Evolutionary conservation across 1,139 yeast species (phyloP), one percentile per base, ranked within the genome.

Genomic region (Taiozyma sp.): DNA sequence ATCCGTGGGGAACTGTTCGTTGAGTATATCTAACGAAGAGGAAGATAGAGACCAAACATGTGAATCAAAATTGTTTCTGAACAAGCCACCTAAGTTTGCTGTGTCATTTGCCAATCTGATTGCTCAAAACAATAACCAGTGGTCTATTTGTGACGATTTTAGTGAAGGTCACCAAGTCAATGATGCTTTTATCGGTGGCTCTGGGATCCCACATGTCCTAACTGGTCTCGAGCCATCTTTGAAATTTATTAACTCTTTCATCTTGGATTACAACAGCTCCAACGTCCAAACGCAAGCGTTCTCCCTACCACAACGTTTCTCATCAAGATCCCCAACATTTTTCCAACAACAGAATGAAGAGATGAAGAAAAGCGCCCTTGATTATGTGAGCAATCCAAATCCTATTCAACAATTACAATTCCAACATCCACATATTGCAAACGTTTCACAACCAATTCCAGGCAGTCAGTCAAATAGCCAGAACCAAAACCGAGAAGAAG

Each of bases 71-170:
- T 65, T 83, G 24, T 70, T 73, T 47, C 68, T 83, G 42, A 70
- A 78, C 22, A 80, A 80, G 54, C 79, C 86, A 40, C 95, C 95
- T 14, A 84, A 83, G 61, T 87, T 87, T 67, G 87, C 91, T 1
- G 93, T 87, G 1, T 84, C 82, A 62, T 86, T 86, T 64, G 73
- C 68, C 58, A 74, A 64, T 39, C 46, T 58, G n/a, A 58, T 61
- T 39, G 61, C 57, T 7, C 60, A 60, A 27, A 69, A 78, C 41
- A 60, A 61, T 42, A 85, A 86, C 64, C 90, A 84, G 62, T 87
- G 95, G 95, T 82, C 87, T 2, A 82, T 85, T 29, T 86, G 93
- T 67, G 93, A 86, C 54, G 95, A 87, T 67, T 87, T 87, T 60
- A 83, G 89, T 53, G 93, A 86, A 60, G 91, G 88, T 27, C 90